phyloP scores from a whole-genome alignment of 108 stramenopile species.

The Nannochloropsis salina region DNA sequence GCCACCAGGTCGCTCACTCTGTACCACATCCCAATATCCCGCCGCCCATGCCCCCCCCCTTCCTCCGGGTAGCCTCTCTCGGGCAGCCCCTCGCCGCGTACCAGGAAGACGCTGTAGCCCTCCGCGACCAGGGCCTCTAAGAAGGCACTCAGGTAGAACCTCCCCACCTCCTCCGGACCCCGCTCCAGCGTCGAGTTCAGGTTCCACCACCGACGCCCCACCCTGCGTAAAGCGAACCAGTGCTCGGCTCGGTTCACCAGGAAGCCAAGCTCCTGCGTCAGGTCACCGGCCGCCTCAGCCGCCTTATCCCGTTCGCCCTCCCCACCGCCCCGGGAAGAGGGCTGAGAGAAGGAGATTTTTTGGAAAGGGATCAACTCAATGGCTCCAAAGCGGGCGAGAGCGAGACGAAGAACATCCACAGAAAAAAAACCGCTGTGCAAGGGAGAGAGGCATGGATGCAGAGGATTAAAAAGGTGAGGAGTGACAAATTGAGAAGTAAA shows the following conservation, averaged over 20 bases:
- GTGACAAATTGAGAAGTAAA: not conserved
- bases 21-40: not conserved
- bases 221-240: slow-evolving; percentile 45
- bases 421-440: slow-evolving; percentile 1
- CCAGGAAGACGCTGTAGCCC: slow-evolving; percentile 50
- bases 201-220: slow-evolving; percentile 50
- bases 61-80: not conserved
- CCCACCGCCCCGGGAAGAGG: too few relatives aligned
- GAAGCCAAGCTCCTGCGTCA: slow-evolving; percentile 41
- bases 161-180: slow-evolving; percentile 30
- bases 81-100: slow-evolving; percentile 39
- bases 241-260: slow-evolving; percentile 44
- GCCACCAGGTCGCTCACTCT: not conserved
- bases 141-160: not conserved
- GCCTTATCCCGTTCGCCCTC: not conserved
- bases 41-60: not conserved
- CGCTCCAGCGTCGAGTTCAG: slow-evolving; percentile 49
- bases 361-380: not conserved
- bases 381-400: not conserved
- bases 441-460: not conserved
- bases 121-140: slow-evolving; percentile 44
- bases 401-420: not conserved
- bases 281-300: not conserved
- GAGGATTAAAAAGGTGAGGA: not conserved
- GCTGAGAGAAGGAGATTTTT: too few relatives aligned